phyloP scores from a whole-genome alignment of 2,329 filamentous ascomycete species.

The Alternaria sp. region DNA sequence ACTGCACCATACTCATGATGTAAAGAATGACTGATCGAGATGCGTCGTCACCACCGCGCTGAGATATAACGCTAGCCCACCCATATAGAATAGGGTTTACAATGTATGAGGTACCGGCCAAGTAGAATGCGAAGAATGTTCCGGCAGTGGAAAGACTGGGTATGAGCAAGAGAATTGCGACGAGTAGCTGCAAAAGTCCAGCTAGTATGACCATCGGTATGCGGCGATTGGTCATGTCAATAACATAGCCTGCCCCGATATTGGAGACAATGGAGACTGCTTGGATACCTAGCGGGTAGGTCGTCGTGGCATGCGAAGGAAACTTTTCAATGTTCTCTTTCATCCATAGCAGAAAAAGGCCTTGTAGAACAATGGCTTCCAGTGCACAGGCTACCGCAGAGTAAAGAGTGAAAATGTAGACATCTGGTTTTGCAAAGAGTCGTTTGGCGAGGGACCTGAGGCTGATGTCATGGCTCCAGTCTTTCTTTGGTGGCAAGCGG shows the following conservation, averaged over 20 bases:
- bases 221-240: constrained; percentile 49
- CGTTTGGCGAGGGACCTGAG: constrained; percentile 34
- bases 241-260: constrained; percentile 49
- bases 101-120: constrained; percentile 52
- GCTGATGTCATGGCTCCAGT: constrained; percentile 37
- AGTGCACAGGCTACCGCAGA: constrained; percentile 49
- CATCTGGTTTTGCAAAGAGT: constrained; percentile 34
- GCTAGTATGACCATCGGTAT: constrained; percentile 50
- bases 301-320: constrained; percentile 61
- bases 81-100: constrained; percentile 53
- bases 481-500: constrained; percentile 36
- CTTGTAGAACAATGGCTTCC: constrained; percentile 46
- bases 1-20: constrained; percentile 54
- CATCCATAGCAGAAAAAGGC: constrained; percentile 39
- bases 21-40: constrained; percentile 52
- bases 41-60: constrained; percentile 54
- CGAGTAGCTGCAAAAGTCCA: constrained; percentile 45
- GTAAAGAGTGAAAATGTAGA: constrained; percentile 54
- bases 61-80: constrained; percentile 53
- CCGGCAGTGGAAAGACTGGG: constrained; percentile 43
- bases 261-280: constrained; percentile 65
- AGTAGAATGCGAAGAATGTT: constrained; percentile 52
- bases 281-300: constrained; percentile 66
- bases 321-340: constrained; percentile 31
- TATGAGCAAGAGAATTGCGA: constrained; percentile 46